These are phyloP conservation scores for Xylaria sp. DNA, from an alignment of 2,329 filamentous ascomycete genomes.

Conservation along the genomic window DNA sequence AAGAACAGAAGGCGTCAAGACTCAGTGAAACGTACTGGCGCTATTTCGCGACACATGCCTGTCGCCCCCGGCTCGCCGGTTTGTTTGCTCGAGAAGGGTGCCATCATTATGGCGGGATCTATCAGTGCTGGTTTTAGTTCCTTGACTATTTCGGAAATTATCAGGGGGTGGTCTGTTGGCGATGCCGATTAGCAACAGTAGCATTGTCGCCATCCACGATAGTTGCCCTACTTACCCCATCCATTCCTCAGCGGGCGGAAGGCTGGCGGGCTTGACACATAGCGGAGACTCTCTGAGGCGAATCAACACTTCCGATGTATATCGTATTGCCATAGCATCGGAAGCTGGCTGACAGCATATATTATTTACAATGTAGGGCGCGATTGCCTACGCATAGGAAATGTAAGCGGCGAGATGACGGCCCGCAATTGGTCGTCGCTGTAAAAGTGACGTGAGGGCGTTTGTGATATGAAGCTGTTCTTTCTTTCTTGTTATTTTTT, in stretches of 20 bases:
- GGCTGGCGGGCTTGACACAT: constrained; percentile 79
- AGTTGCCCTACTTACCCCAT: constrained; percentile 77
- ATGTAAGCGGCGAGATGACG: neutral
- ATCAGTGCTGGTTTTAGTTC: constrained; percentile 57
- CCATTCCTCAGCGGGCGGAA: constrained; percentile 92
- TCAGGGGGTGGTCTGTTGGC: constrained; percentile 58
- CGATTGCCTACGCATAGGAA: constrained; percentile 18
- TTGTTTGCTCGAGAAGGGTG: constrained; percentile 60
- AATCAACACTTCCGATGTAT: constrained; percentile 80
- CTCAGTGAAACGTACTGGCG: constrained; percentile 60
- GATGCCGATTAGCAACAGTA: constrained; percentile 29
- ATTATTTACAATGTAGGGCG: constrained; percentile 25
- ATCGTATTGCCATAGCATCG: constrained; percentile 69
- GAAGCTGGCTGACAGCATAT: constrained; percentile 29
- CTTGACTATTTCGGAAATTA: constrained; percentile 56
- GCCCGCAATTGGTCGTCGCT: neutral
- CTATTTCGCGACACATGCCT: constrained; percentile 67
- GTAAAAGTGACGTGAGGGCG: neutral
- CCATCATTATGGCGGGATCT: constrained; percentile 59
- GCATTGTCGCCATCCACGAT: neutral
- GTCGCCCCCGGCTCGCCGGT: constrained; percentile 63
- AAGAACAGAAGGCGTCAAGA: neutral
- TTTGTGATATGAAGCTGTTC: neutral
- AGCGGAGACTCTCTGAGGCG: constrained; percentile 83
- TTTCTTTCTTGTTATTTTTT: neutral